Conservation (phyloP, 73 alveolate genomes). For the Effrenium voratum region DNA sequence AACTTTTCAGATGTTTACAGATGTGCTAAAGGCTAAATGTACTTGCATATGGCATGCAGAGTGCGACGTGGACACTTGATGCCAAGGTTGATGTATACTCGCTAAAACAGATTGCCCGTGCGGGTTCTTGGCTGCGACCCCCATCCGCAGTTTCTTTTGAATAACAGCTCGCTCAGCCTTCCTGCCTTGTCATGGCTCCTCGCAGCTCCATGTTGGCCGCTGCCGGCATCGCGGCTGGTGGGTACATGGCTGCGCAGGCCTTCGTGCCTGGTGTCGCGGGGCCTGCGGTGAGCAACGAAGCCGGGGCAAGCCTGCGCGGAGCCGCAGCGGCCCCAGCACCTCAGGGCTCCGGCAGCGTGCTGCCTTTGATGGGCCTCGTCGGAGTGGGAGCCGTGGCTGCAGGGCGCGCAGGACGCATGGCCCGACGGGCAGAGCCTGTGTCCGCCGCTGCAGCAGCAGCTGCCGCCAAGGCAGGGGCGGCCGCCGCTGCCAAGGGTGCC, state of each 20-base stretch:
- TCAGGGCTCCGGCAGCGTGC: not conserved
- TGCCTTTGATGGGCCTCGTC: not conserved
- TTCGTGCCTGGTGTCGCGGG: not conserved
- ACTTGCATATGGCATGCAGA: too few species aligned
- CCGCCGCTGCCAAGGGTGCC: constrained; percentile 13
- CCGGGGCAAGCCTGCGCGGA: not conserved
- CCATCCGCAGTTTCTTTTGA: too few species aligned
- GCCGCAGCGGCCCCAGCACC: not conserved
- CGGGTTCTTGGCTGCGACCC: too few species aligned
- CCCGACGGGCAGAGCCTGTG: constrained; percentile 8
- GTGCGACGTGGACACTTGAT: too few species aligned
- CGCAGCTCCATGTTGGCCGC: not conserved
- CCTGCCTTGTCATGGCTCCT: not conserved
- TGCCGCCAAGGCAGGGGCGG: not conserved
- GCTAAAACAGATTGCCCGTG: too few species aligned
- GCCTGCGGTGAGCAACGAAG: not conserved
- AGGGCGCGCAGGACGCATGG: not conserved
- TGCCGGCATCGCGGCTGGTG: constrained; percentile 8
- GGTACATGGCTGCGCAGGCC: not conserved
- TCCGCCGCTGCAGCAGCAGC: constrained; percentile 1
- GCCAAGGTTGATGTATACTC: too few species aligned
- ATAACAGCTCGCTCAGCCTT: too few species aligned
- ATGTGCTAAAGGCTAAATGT: too few species aligned
- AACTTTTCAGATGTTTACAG: too few species aligned
- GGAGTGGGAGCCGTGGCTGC: not conserved